Conservation (phyloP, 139 green algal genomes). For the Chlamydomonas incerta region DNA sequence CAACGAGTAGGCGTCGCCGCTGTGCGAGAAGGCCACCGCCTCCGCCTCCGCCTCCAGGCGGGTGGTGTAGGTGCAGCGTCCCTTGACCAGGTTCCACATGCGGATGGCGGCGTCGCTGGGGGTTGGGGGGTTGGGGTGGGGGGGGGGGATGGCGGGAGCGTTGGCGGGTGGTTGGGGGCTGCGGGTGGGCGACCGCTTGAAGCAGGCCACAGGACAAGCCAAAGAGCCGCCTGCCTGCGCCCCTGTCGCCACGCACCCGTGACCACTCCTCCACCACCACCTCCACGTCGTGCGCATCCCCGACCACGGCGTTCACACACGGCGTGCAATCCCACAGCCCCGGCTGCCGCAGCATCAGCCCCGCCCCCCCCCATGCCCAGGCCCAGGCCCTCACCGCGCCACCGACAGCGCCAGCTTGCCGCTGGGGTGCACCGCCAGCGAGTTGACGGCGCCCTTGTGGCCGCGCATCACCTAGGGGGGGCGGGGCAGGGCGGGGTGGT, state of each 20-base stretch:
- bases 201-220: too few relatives aligned
- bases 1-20: constrained; percentile 66
- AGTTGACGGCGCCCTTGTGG: constrained; percentile 70
- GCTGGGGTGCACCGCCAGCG: constrained; percentile 77
- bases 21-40: constrained; percentile 57
- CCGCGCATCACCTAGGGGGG: constrained; percentile 50
- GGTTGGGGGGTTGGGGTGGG: not conserved
- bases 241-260: too few relatives aligned
- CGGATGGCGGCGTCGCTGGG: constrained; percentile 79
- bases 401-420: constrained; percentile 77
- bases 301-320: too few relatives aligned
- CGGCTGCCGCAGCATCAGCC: not conserved
- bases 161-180: not conserved
- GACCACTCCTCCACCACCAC: too few relatives aligned
- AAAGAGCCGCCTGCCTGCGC: too few relatives aligned
- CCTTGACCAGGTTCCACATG: constrained; percentile 89
- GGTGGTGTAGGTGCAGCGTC: constrained; percentile 71
- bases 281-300: too few relatives aligned
- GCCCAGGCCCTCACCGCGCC: not conserved
- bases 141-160: not conserved
- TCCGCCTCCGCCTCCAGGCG: constrained; percentile 69
- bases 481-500: not conserved
- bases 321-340: too few relatives aligned
- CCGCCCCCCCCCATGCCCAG: not conserved
- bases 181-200: too few relatives aligned